phyloP scores from a whole-genome alignment of 169 alveolate species.

The Eimeria acervulina region DNA sequence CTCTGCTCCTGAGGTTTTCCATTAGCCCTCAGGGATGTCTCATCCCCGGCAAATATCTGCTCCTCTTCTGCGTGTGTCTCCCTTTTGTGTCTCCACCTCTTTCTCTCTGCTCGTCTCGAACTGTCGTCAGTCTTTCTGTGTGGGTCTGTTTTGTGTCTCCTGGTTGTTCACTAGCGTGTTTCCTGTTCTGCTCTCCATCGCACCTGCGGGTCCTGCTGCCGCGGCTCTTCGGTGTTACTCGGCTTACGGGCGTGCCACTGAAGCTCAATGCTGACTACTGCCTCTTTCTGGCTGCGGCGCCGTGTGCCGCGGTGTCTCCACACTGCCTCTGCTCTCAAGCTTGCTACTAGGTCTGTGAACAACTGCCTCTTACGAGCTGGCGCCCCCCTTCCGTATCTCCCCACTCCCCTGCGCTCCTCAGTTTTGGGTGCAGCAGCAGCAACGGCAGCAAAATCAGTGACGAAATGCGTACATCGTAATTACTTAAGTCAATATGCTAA shows the following conservation, averaged over 20 bases:
- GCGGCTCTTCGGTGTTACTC: background rate
- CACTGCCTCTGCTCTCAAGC: background rate
- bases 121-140: background rate
- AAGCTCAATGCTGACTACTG: background rate
- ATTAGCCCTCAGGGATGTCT: no score
- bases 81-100: background rate
- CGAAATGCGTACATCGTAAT: background rate
- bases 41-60: no score
- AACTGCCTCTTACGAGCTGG: background rate
- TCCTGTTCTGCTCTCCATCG: no score
- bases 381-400: background rate
- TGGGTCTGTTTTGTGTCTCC: background rate
- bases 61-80: no score
- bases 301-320: background rate
- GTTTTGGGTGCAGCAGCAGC: background rate
- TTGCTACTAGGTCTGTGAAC: background rate
- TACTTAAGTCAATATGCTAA: slow-evolving; percentile 43
- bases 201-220: background rate
- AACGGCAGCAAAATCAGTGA: background rate
- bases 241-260: background rate
- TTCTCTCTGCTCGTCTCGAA: background rate
- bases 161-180: background rate
- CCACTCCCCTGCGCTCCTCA: background rate
- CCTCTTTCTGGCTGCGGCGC: background rate
- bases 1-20: background rate